phyloP scores from a whole-genome alignment of 1,139 yeast species.

The Debaryomyces coudertii region DNA sequence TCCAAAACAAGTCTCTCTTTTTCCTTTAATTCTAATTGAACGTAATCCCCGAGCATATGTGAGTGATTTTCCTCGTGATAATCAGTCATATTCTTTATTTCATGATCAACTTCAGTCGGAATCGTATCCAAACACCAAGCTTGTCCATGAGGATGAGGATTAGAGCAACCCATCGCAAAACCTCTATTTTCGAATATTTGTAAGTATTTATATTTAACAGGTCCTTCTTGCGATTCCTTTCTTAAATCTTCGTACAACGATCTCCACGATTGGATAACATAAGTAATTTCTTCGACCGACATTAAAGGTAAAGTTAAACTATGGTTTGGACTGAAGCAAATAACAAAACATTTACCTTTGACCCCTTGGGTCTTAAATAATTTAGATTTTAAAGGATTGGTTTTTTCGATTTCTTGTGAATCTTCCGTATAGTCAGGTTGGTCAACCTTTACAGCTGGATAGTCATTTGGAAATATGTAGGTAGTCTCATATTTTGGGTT shows the following conservation, averaged over 20 bases:
- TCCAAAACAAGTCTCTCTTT: constrained; percentile 56
- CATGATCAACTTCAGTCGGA: constrained; percentile 71
- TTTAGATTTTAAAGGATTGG: constrained; percentile 36
- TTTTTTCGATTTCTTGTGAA: constrained; percentile 16
- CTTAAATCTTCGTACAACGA: constrained; percentile 48
- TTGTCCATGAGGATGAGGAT: constrained; percentile 81
- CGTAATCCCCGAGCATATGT: constrained; percentile 67
- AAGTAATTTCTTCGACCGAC: constrained; percentile 44
- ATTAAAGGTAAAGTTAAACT: constrained; percentile 68
- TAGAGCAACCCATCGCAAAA: constrained; percentile 80
- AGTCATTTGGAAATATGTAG: constrained; percentile 67
- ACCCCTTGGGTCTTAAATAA: constrained; percentile 63
- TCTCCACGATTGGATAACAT: constrained; percentile 65
- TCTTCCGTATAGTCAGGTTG: constrained; percentile 50
- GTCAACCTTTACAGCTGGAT: constrained; percentile 65
- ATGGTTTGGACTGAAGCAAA: constrained; percentile 77
- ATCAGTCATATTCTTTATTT: constrained; percentile 52
- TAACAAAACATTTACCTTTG: constrained; percentile 69
- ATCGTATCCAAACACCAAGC: constrained; percentile 74
- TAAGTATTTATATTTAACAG: constrained; percentile 58
- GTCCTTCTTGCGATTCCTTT: constrained; percentile 37
- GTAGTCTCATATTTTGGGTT: constrained; percentile 65
- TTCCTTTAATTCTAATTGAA: constrained; percentile 56
- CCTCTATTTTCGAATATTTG: constrained; percentile 83
- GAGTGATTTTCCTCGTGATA: constrained; percentile 49